phyloP scores from a whole-genome alignment of 192 early-diverging fungal species.

The Paraglomus occultum region DNA sequence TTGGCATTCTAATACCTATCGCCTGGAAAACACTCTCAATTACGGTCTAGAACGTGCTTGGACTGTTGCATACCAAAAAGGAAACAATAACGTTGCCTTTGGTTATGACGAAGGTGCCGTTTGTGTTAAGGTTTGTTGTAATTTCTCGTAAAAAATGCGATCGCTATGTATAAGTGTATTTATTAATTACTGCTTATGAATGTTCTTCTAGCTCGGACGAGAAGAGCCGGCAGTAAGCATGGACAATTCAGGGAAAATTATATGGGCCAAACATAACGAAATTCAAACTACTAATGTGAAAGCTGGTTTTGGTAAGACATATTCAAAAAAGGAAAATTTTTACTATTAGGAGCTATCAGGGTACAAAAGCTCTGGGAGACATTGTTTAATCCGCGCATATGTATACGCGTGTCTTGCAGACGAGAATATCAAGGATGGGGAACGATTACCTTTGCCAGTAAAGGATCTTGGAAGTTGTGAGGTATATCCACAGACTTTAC shows the following conservation, averaged over 20 bases:
- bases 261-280: slow-evolving; percentile 97
- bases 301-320: slow-evolving; percentile 55
- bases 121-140: slow-evolving; percentile 70
- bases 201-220: slow-evolving; percentile 62
- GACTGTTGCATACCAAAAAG: slow-evolving; percentile 82
- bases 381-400: background rate
- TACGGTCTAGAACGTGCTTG: slow-evolving; percentile 98
- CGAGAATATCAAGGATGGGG: slow-evolving; percentile 90
- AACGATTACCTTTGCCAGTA: slow-evolving; percentile 74
- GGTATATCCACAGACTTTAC: slow-evolving; percentile 91
- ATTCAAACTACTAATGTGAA: slow-evolving; percentile 96
- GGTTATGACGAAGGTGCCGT: slow-evolving; percentile 97
- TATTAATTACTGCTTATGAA: background rate
- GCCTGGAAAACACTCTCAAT: slow-evolving; percentile 94
- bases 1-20: slow-evolving; percentile 98
- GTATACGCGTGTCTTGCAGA: slow-evolving; percentile 40
- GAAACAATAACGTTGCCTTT: slow-evolving; percentile 90
- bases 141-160: background rate
- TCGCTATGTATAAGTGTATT: too few species aligned
- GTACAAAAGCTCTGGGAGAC: too few species aligned
- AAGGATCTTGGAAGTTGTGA: slow-evolving; percentile 99
- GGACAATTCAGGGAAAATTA: slow-evolving; percentile 96
- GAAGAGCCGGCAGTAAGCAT: slow-evolving; percentile 97
- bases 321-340: too few species aligned
- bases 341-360: too few species aligned